phyloP scores from a whole-genome alignment of 2,329 filamentous ascomycete genomes.

The Ceratocystis albifundus region DNA sequence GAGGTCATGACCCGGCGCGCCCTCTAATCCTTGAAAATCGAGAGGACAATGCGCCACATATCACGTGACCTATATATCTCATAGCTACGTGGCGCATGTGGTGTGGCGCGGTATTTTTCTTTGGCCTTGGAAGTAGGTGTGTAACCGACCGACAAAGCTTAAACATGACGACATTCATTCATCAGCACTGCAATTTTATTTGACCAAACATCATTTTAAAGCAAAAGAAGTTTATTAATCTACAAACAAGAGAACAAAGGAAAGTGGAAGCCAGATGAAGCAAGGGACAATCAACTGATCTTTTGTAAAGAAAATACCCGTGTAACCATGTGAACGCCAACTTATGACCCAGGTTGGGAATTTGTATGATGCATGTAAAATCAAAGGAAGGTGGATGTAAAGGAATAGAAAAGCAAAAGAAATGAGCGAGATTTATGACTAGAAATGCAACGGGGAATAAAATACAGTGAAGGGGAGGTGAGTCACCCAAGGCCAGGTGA shows the following conservation, averaged over 20 bases:
- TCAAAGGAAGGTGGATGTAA: neutral
- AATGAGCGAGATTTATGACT: neutral
- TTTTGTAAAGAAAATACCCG: neutral
- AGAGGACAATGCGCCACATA: neutral
- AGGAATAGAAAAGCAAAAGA: neutral
- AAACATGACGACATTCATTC: neutral
- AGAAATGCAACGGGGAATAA: constrained; percentile 1
- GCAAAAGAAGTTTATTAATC: constrained; percentile 8
- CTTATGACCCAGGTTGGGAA: neutral
- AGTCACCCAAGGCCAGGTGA: neutral
- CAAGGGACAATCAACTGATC: neutral
- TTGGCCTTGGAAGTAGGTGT: neutral
- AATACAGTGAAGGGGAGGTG: neutral
- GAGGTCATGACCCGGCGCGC: neutral
- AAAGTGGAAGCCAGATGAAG: neutral
- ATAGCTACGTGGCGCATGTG: neutral
- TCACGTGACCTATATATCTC: neutral
- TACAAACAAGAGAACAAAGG: neutral
- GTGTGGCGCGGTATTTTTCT: neutral
- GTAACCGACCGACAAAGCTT: neutral
- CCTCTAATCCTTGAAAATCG: neutral
- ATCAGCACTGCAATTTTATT: neutral
- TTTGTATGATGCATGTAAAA: constrained; percentile 3
- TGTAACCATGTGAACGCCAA: constrained; percentile 10
- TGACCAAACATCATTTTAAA: neutral